Percentiles rank a stretch among this genome's conserved stretches.
These are phyloP conservation scores for Phlebopus sp. DNA, from an alignment of 1,284 basidiomycete genomes.

Conservation along the genomic window DNA sequence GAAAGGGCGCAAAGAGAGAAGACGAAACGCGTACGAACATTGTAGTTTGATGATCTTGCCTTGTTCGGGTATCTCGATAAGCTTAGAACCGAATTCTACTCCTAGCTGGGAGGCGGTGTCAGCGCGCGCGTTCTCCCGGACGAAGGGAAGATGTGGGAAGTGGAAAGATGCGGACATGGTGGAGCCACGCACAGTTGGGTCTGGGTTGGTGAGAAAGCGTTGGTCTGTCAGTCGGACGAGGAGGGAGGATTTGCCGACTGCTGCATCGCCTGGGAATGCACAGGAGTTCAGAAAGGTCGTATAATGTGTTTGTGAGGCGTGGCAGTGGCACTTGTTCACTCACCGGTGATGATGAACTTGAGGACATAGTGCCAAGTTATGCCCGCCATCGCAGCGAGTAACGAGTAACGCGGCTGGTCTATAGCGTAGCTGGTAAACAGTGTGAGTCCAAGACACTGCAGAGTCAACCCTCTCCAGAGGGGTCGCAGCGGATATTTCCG, in stretches of 20 bases:
- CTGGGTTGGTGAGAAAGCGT: constrained; percentile 75
- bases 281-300: constrained; percentile 6
- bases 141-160: constrained; percentile 1
- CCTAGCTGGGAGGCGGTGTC: constrained; percentile 54
- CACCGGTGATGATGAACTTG: constrained; percentile 81
- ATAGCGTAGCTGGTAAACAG: neutral
- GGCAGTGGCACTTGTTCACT: constrained; percentile 9
- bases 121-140: neutral
- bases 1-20: neutral
- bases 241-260: constrained; percentile 79
- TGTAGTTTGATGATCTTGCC: constrained; percentile 81
- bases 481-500: constrained; percentile 26
- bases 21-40: constrained; percentile 46
- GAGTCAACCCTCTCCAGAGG: constrained; percentile 14
- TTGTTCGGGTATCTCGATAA: constrained; percentile 73
- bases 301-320: neutral
- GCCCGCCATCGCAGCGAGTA: constrained; percentile 38
- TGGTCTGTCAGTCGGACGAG: constrained; percentile 83
- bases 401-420: neutral
- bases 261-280: constrained; percentile 58
- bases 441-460: neutral
- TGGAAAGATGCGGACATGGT: neutral
- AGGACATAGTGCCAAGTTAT: constrained; percentile 76
- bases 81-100: constrained; percentile 83
- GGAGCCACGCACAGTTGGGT: constrained; percentile 66